Evolutionary conservation across 805 yeast species (phyloP), one percentile per base, ranked within the genome.

Genomic region (Nakazawaea pomicola): DNA sequence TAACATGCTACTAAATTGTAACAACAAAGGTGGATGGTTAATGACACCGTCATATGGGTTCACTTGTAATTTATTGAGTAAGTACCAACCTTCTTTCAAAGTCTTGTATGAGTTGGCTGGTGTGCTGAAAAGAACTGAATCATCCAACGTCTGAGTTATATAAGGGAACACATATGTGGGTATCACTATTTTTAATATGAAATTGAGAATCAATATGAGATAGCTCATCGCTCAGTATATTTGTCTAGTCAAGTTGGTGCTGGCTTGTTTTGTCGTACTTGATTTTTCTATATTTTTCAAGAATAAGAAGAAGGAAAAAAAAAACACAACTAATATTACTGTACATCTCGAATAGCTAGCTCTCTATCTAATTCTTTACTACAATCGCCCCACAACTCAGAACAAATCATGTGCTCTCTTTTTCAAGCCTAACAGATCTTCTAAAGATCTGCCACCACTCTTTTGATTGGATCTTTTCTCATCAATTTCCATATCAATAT

Each of bases 11-110:
- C 82, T 68, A 1, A 77, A 45, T 2, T 68, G 62, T 27, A 87
- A 70, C 17, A 91, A 53, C 15, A 89, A 55, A 3, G 96, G 96
- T 3, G 95, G 79, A 51, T 88, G 95, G 59, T 88, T 91, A 27
- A 83, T 82, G 14, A 89, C 78, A 18, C 95, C 95, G 46, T 77
- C 77, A 53, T 88, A 91, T 7, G 88, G 78, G 18, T 42, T 37
- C 28, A 33, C 24, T 35, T 79, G 70, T 38, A 83, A 65, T 50
- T 79, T 72, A 3, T 67, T 57, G 41, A 76, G 61, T 38, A 85
- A 68, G 49, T 73, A 85, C 9, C 84, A 62, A 10, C 90, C 90
- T 55, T 84, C 95, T 49, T 68, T 60, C 31, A 85, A 55, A 29
- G 77, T 67, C 52, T 77, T 70, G 60, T 71, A 83, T 28, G 93